phyloP scores from a whole-genome alignment of 2,329 filamentous ascomycete genomes.

The Colletotrichum magnum region DNA sequence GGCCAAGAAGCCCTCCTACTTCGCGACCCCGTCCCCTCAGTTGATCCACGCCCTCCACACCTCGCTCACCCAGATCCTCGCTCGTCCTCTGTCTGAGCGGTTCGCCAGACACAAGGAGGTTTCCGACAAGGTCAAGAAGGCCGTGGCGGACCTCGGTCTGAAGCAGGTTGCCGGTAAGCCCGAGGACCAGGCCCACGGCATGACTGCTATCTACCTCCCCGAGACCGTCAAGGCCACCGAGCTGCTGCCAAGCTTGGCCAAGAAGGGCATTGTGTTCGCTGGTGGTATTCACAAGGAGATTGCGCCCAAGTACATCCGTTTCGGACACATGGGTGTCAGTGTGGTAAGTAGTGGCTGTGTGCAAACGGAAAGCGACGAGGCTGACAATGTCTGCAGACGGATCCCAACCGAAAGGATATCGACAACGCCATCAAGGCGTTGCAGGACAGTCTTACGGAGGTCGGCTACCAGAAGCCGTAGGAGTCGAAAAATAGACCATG shows the following conservation, averaged over 20 bases:
- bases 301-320: conserved; percentile 91
- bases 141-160: conserved; percentile 83
- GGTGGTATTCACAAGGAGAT: conserved; percentile 97
- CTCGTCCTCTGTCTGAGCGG: conserved; percentile 83
- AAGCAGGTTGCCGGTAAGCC: conserved; percentile 88
- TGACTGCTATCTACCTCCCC: conserved; percentile 97
- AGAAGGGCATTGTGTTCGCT: conserved; percentile 93
- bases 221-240: conserved; percentile 86
- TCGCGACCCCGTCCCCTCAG: conserved; percentile 95
- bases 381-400: conserved; percentile 64
- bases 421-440: conserved; percentile 86
- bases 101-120: conserved; percentile 85
- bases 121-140: conserved; percentile 89
- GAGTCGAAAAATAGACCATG: not conserved
- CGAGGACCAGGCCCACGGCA: conserved; percentile 94
- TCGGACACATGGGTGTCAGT: conserved; percentile 98
- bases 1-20: conserved; percentile 97
- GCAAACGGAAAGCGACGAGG: conserved; percentile 41
- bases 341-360: conserved; percentile 67
- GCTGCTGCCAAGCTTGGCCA: conserved; percentile 85
- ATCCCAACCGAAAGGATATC: conserved; percentile 84
- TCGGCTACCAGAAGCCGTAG: conserved; percentile 71
- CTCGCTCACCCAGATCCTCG: conserved; percentile 86
- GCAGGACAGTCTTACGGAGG: conserved; percentile 80
- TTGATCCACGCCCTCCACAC: conserved; percentile 94